Evolutionary conservation across 768 basidiomycete genomes (phyloP), one percentile per base, ranked within the genome.

Genomic region (Macrolepiota albuminosa): DNA sequence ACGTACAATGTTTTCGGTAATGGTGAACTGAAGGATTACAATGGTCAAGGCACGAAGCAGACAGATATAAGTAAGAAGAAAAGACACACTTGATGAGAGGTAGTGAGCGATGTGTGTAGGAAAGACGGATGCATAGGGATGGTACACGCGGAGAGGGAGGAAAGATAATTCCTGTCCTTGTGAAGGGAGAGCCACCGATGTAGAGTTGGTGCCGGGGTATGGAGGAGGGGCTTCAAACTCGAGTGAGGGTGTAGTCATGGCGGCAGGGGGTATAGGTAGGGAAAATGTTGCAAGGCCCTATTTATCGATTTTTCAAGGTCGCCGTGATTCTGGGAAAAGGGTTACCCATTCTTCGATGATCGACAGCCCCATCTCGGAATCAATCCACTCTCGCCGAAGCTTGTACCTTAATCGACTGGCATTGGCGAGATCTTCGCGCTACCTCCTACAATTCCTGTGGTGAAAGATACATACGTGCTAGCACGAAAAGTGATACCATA

Each of bases 161-260:
- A 61, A 53, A 18, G 54, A 53, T 2, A 60, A 58, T 36, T 66
- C 62, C 18, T 37, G 16, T 50, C 21, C 56, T 58, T 26, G 16
- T 2, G 34, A 29, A 40, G 56, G 21, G 21, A 21, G 21, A 21
- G 21, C 21, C 21, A 21, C 21, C 21, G 21, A 21, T 21, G 21
- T 21, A 21, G 21, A 21, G 21, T 21, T 55, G 21, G 49, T 61
- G 4, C 6, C 11, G 18, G 49, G 21, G 13, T 48, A 29, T 3
- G 56, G 53, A 6, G 57, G 57, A 13, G 61, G 61, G 10, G 34
- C 10, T 14, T 61, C 60, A 18, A 21, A 31, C n/a, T 10, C 24
- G 1, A 43, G 10, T 11, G 47, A 31, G 21, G 48, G 24, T n/a
- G 24, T 36, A 46, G 40, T 37, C 54, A 61, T 57, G 42, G 18